Percentiles rank a stretch among this genome's conserved stretches.
Evolutionary conservation across 352 stramenopile genomes (phyloP).

Genomic region (Halophytophthora polymorphica): DNA sequence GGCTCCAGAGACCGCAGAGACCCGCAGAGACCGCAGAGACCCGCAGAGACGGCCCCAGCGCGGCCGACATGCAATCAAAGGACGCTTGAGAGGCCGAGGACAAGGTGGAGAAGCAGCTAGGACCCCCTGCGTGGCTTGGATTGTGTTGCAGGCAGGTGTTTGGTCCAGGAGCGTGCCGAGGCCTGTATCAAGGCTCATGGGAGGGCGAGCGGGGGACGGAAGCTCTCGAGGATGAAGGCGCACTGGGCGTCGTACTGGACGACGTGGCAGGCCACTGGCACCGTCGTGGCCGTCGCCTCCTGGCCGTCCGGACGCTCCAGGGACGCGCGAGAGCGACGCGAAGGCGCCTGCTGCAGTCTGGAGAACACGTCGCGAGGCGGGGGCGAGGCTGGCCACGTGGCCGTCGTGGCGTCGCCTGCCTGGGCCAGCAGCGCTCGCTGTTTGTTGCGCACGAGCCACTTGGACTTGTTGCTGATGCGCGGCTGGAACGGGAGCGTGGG

Average conservation of each 20-base stretch:
- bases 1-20: too few relatives aligned
- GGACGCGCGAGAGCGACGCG: slow-evolving; percentile 13
- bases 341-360: slow-evolving; percentile 23
- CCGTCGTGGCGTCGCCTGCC: background rate
- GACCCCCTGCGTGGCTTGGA: too few relatives aligned
- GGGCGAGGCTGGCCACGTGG: slow-evolving; percentile 3
- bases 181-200: background rate
- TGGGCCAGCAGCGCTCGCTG: slow-evolving; percentile 12
- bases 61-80: too few relatives aligned
- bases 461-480: slow-evolving; percentile 41
- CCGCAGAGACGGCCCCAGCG: too few relatives aligned
- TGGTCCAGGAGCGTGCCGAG: too few relatives aligned
- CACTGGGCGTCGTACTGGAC: slow-evolving; percentile 30
- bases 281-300: slow-evolving; percentile 1
- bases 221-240: slow-evolving; percentile 48
- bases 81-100: too few relatives aligned
- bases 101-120: too few relatives aligned
- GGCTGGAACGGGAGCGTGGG: slow-evolving; percentile 35
- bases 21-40: too few relatives aligned
- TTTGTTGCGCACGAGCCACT: slow-evolving; percentile 30
- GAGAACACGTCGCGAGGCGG: slow-evolving; percentile 27
- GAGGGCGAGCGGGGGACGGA: slow-evolving; percentile 27
- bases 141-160: too few relatives aligned
- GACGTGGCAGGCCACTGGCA: slow-evolving; percentile 31
- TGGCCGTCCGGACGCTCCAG: slow-evolving; percentile 7